These are phyloP conservation scores for Fraxinus floribunda DNA, from an alignment of 305 asterid species.

Conservation along the genomic window DNA sequence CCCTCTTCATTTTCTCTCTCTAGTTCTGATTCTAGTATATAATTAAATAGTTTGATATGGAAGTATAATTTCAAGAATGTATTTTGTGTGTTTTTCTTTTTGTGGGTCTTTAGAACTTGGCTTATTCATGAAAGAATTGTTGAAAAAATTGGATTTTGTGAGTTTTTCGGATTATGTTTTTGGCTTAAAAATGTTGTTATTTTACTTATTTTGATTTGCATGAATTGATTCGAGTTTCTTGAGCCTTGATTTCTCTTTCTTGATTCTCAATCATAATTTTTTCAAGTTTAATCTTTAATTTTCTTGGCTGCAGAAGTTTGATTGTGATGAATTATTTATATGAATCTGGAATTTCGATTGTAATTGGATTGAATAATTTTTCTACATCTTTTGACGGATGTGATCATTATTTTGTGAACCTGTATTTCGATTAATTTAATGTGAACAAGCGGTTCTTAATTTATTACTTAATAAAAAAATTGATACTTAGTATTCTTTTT, in stretches of 20 bases:
- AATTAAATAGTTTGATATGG: not conserved
- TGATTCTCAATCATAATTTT: constrained; percentile 22
- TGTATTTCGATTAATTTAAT: constrained; percentile 15
- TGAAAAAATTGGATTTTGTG: not conserved
- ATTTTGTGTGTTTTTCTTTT: constrained; percentile 19
- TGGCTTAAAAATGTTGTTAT: constrained; percentile 31
- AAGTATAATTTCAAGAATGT: constrained; percentile 30
- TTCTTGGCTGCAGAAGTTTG: constrained; percentile 5
- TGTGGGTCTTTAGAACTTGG: constrained; percentile 32
- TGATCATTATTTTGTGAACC: constrained; percentile 28
- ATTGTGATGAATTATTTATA: constrained; percentile 4
- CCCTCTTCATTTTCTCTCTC: constrained; percentile 29
- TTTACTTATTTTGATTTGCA: constrained; percentile 37
- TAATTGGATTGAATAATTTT: not conserved
- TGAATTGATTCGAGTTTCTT: constrained; percentile 32
- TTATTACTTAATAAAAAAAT: too few species aligned
- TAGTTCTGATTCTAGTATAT: not conserved
- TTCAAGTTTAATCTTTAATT: not conserved
- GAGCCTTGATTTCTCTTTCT: constrained; percentile 33
- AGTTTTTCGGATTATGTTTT: constrained; percentile 39
- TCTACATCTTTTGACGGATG: constrained; percentile 5
- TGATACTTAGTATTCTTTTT: too few species aligned
- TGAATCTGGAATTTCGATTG: constrained; percentile 12
- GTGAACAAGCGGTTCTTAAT: not conserved
- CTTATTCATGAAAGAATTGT: constrained; percentile 35